phyloP scores from a whole-genome alignment of 768 basidiomycete genomes.

The Serendipita indica region DNA sequence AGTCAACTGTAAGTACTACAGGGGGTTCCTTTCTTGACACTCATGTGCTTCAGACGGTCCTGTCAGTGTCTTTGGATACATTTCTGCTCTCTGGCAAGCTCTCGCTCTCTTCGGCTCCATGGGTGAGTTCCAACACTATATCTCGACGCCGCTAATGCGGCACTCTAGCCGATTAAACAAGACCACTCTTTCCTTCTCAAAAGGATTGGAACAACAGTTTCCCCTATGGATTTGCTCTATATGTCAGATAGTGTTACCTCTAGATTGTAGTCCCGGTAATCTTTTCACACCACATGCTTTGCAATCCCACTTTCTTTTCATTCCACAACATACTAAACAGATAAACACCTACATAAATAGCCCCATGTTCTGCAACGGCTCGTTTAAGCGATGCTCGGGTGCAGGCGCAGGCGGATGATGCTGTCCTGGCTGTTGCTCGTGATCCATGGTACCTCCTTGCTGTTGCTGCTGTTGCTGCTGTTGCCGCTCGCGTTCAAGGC shows the following conservation, averaged over 20 bases:
- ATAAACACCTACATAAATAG: background rate
- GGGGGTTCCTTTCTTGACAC: too few relatives aligned
- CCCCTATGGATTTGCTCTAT: too few relatives aligned
- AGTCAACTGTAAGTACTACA: too few relatives aligned
- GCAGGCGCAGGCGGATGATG: background rate
- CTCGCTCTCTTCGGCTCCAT: background rate
- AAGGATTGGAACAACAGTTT: too few relatives aligned
- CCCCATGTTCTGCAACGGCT: background rate
- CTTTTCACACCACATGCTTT: too few relatives aligned
- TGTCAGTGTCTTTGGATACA: background rate
- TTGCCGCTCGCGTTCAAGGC: background rate
- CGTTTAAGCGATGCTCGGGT: background rate
- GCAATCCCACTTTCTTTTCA: too few relatives aligned
- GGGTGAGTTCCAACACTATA: background rate
- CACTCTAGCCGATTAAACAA: background rate
- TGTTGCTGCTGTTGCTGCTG: background rate
- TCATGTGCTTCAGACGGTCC: too few relatives aligned
- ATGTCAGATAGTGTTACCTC: too few relatives aligned
- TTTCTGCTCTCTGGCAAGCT: constrained; percentile 5
- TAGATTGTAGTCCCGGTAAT: too few relatives aligned
- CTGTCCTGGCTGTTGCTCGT: background rate
- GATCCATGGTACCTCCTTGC: background rate
- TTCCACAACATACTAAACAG: too few relatives aligned
- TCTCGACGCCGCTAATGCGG: background rate
- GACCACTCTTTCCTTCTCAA: too few relatives aligned